These are phyloP conservation scores for Sarocladium oryzae DNA, from an alignment of 2,329 filamentous ascomycete genomes.

Conservation along the genomic window DNA sequence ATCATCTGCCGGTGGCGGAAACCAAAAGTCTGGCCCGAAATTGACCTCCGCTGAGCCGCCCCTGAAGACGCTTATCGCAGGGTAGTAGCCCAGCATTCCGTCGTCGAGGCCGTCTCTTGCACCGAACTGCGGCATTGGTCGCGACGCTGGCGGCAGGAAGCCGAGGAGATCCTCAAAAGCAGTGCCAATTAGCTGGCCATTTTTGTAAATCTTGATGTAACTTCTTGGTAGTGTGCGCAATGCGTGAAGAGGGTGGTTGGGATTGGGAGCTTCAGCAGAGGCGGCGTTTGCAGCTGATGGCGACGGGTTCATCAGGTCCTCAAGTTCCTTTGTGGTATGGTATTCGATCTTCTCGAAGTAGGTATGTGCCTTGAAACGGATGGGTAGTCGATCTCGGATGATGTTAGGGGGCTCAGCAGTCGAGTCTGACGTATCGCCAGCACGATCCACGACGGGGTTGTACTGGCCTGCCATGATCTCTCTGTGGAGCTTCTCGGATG, in stretches of 20 bases:
- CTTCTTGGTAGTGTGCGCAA: constrained; percentile 82
- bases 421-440: constrained; percentile 37
- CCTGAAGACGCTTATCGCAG: constrained; percentile 84
- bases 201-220: constrained; percentile 86
- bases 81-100: constrained; percentile 92
- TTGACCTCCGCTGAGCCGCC: constrained; percentile 89
- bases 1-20: constrained; percentile 58
- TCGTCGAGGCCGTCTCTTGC: constrained; percentile 87
- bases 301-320: constrained; percentile 71
- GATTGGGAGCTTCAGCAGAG: constrained; percentile 55
- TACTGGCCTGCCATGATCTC: constrained; percentile 84
- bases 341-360: constrained; percentile 94
- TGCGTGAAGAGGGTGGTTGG: constrained; percentile 66
- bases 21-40: constrained; percentile 93
- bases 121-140: constrained; percentile 62
- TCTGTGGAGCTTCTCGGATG: constrained; percentile 75
- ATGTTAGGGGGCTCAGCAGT: constrained; percentile 66
- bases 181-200: constrained; percentile 78
- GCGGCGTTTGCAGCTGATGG: constrained; percentile 39
- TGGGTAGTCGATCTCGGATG: constrained; percentile 89
- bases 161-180: constrained; percentile 82
- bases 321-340: constrained; percentile 78
- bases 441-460: constrained; percentile 73
- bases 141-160: constrained; percentile 86
- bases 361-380: constrained; percentile 86